Percentiles rank a stretch among this genome's conserved stretches.
Evolutionary conservation across 495 filamentous ascomycete species (phyloP).

Genomic region (Aspergillus homomorphus): DNA sequence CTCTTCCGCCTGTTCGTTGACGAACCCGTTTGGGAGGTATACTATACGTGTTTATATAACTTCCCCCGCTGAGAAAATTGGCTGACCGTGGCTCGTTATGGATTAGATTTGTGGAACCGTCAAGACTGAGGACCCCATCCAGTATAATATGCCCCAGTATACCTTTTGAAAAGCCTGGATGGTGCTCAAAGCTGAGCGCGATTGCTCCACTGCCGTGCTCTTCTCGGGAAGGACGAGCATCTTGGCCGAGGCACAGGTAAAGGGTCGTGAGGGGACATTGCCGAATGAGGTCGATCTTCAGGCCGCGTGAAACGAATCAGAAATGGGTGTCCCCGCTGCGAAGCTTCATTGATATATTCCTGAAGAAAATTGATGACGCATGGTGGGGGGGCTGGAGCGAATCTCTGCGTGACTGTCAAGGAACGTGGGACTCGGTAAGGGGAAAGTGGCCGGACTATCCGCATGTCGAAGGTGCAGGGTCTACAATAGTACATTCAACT

Average conservation of each 20-base stretch:
- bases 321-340: background rate
- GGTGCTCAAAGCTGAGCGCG: background rate
- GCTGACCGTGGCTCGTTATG: background rate
- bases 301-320: background rate
- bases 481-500: too few species aligned
- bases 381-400: background rate
- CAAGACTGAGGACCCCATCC: too few species aligned
- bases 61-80: background rate
- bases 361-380: background rate
- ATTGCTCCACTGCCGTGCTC: background rate
- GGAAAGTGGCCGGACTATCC: background rate
- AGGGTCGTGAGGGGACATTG: background rate
- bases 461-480: too few species aligned
- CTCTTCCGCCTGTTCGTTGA: slow-evolving; percentile 8
- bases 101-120: background rate
- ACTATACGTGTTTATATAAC: background rate
- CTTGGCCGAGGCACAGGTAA: background rate
- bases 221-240: background rate
- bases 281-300: background rate
- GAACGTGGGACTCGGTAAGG: background rate
- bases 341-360: background rate
- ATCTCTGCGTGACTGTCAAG: too few species aligned
- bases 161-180: background rate
- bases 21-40: background rate
- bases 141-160: background rate